Percentiles rank a stretch among this genome's conserved stretches.
These are phyloP conservation scores for Salix arbutifolia DNA, from an alignment of 345 rosid species.

Conservation along the genomic window DNA sequence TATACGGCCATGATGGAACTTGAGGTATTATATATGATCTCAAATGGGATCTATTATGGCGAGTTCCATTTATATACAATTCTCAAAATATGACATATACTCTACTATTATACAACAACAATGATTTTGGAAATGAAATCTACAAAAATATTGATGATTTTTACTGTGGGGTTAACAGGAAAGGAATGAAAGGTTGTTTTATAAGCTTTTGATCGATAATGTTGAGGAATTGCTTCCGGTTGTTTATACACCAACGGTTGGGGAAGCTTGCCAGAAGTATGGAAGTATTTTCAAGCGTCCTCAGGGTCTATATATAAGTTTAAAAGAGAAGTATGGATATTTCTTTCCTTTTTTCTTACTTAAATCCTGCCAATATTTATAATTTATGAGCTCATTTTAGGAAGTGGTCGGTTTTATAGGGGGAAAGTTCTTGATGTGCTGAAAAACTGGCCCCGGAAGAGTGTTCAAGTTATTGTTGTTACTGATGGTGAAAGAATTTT, in stretches of 20 bases:
- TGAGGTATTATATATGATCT: conserved; percentile 4
- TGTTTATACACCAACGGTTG: conserved; percentile 23
- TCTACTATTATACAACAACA: too few relatives aligned
- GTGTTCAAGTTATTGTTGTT: conserved; percentile 22
- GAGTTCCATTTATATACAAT: too few relatives aligned
- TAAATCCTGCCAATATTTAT: not conserved
- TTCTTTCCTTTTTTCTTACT: not conserved
- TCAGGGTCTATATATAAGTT: conserved; percentile 22
- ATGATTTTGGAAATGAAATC: not conserved
- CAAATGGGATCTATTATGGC: not conserved
- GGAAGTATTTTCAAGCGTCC: conserved; percentile 26
- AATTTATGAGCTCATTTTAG: not conserved
- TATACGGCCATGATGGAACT: conserved; percentile 25
- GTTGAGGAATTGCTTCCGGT: conserved; percentile 27
- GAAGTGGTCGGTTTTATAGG: conserved; percentile 1
- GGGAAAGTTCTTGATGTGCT: conserved; percentile 21
- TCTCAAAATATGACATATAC: too few relatives aligned
- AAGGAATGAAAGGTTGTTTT: conserved; percentile 23
- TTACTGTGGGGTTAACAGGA: conserved; percentile 6
- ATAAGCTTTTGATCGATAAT: conserved; percentile 21
- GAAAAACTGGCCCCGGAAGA: conserved; percentile 24
- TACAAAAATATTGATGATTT: not conserved
- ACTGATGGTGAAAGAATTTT: conserved; percentile 25
- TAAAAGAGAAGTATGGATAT: conserved; percentile 17
- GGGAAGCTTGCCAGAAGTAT: conserved; percentile 26